These are phyloP conservation scores for Viola odorata DNA, from an alignment of 345 rosid genomes.

Conservation along the genomic window DNA sequence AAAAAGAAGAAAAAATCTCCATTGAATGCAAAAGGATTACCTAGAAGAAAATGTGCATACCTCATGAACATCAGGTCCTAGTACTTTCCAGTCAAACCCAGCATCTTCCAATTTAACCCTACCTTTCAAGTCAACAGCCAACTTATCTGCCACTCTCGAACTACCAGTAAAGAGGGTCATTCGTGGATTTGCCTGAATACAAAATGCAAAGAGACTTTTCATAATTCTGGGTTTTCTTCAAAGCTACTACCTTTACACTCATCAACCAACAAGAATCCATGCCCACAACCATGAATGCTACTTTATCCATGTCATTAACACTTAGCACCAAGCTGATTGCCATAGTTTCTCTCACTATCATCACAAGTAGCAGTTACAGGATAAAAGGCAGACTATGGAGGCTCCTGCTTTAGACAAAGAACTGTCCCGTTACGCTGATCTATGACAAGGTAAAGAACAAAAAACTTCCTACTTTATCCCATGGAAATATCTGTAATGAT, in stretches of 20 bases:
- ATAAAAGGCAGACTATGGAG: not conserved
- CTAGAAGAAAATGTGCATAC: slow-evolving; percentile 23
- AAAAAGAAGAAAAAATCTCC: not conserved
- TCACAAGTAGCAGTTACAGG: not conserved
- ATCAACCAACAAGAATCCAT: no score
- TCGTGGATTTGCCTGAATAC: slow-evolving; percentile 70
- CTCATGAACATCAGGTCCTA: slow-evolving; percentile 98
- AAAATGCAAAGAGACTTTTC: not conserved
- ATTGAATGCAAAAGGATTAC: not conserved
- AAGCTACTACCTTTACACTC: not conserved
- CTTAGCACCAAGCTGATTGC: no score
- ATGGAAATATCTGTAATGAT: no score
- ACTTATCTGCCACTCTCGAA: slow-evolving; percentile 90
- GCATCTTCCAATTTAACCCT: slow-evolving; percentile 94
- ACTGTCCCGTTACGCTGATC: no score
- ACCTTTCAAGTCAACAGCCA: slow-evolving; percentile 87
- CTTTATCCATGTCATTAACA: no score
- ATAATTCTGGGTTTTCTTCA: not conserved
- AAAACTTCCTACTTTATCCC: no score
- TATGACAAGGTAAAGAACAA: not conserved
- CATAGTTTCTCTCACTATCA: no score
- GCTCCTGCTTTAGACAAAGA: no score
- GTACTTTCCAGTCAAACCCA: slow-evolving; percentile 97
- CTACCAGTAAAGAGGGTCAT: slow-evolving; percentile 99
- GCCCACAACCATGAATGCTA: no score